A percentile compares a stretch with the other conserved stretches of the same genome.
Conservation (phyloP, 169 alveolate genomes). For the Plasmodium vinckei region DNA sequence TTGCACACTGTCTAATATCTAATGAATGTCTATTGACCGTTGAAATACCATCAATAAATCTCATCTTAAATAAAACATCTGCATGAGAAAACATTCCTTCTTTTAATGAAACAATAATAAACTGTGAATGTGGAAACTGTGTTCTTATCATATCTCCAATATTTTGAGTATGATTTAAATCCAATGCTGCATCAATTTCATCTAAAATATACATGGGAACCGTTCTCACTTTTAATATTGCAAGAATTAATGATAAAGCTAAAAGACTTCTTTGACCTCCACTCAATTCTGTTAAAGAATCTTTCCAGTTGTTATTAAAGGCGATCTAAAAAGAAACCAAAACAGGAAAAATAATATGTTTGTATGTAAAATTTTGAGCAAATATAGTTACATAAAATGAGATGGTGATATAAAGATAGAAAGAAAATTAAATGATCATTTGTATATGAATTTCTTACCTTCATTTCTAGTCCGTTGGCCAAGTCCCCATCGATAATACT, state of each 20-base stretch:
- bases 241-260: slow-evolving; percentile 97
- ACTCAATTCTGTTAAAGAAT: slow-evolving; percentile 90
- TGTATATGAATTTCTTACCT: slow-evolving; percentile 55
- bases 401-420: background rate
- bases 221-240: slow-evolving; percentile 96
- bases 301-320: slow-evolving; percentile 95
- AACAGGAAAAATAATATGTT: background rate
- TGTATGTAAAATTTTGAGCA: background rate
- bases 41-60: slow-evolving; percentile 93
- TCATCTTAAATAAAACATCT: slow-evolving; percentile 95
- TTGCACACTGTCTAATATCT: slow-evolving; percentile 25
- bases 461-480: slow-evolving; percentile 88
- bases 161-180: slow-evolving; percentile 98
- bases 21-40: slow-evolving; percentile 84
- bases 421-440: background rate
- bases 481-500: slow-evolving; percentile 88
- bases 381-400: background rate
- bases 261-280: slow-evolving; percentile 98
- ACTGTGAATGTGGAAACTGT: slow-evolving; percentile 97
- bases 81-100: slow-evolving; percentile 99
- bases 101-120: slow-evolving; percentile 96
- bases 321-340: slow-evolving; percentile 86
- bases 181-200: slow-evolving; percentile 99
- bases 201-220: slow-evolving; percentile 99
- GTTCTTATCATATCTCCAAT: slow-evolving; percentile 97